Evolutionary conservation across 2,329 filamentous ascomycete genomes (phyloP), one percentile per base, ranked within the genome.

Genomic region (Ophiostoma ips): DNA sequence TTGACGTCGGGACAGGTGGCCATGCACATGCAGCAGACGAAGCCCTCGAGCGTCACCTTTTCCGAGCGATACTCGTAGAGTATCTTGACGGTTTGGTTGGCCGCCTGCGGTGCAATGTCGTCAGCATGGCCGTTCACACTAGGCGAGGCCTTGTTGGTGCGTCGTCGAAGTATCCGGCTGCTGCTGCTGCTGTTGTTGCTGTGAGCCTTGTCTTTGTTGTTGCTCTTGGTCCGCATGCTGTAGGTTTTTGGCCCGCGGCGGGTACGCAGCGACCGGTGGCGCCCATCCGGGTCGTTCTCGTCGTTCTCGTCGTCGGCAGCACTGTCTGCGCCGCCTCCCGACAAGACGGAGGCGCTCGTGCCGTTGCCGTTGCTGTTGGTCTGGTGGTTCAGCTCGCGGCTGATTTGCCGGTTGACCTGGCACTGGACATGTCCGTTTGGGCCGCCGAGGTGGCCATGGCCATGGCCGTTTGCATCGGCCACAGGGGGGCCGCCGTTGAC

Each of bases 211-310:
- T 76, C n/a, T n/a, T n/a, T n/a, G n/a, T n/a, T n/a, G n/a, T n/a
- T 74, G 60, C 72, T 79, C 15, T 81, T 63, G 12, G 72, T 65
- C 58, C 78, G 80, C 35, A 81, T 61, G 55, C 81, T 81, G 58
- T 81, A 81, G 19, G 70, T 68, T 53, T 73, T 72, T 50, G 69
- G 70, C 38, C 65, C 65, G 16, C 62, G 68, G 48, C 75, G 68
- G 15, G 65, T 63, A 40, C 75, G 68, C 16, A 76, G 61, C 1
- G 71, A 71, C 52, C 75, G 69, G 49, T 67, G 74, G 0, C 74
- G 73, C 2, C 73, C 71, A 24, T 70, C 69, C 19, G 10, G 34
- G 21, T 71, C 67, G 7, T 66, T 63, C 15, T 72, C 67, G 34
- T 68, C 64, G 3, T 52, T 44, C 2, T 47, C 46, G 15, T 41